Evolutionary conservation across 1,139 yeast species (phyloP), one percentile per base, ranked within the genome.

Genomic region (Blastobotrys illinoisensis): DNA sequence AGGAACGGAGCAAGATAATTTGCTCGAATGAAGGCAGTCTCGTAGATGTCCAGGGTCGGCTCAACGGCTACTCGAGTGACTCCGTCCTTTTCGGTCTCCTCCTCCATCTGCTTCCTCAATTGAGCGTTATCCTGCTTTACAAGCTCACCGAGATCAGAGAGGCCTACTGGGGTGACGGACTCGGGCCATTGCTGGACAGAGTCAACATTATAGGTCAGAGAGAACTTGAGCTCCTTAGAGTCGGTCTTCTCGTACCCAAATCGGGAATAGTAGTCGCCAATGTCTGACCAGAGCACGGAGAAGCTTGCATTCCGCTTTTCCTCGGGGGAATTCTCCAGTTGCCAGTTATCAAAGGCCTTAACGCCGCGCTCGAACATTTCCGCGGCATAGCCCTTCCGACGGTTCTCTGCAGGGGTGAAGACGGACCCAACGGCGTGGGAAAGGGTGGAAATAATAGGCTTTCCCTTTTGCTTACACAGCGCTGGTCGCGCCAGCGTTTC

Each of bases 311-410:
- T 59, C 5, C 60, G 52, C 20, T 66, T 65, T 32, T 63, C 65
- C 45, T 63, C 19, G 65, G 59, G 5, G 75, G 67, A 36, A 26
- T 64, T 48, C n/a, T 71, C 71, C 47, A 79, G 61, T 46, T 61
- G 57, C 59, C 59, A 58, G 20, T 74, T 69, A 59, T 80, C 82
- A 57, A 76, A 71, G 50, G 61, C 63, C 14, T 70, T 61, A 52
- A 73, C 71, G 32, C 77, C 64, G 18, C 58, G 50, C 2, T 55
- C 55, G 50, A 86, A 75, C 88, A 87, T 80, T 44, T 73, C 64
- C 24, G 71, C 71, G 1, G 88, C 91, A 62, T 81, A 82, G 1
- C 93, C 90, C 60, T 79, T 78, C 20, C 85, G 83, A 56, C 95
- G 76, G 63, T 76, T 69, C 52, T 77, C 73, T 7, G 76, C 74